A percentile compares a stretch with the other conserved stretches of the same genome.
Conservation (phyloP, 23 red algal species). For the Gracilaria caudata region DNA sequence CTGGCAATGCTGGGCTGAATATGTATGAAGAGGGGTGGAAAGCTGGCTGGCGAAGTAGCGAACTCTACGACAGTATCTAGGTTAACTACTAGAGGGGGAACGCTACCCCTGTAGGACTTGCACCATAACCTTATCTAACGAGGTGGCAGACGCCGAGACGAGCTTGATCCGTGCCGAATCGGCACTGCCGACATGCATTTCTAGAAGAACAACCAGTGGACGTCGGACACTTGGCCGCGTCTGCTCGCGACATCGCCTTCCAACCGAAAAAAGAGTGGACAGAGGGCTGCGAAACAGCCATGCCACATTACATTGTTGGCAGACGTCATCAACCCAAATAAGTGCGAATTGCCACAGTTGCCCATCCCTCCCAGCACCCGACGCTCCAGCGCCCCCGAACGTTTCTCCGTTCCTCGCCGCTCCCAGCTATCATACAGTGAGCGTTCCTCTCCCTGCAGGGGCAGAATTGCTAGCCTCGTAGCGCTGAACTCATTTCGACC, state of each 20-base stretch:
- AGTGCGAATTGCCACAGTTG: not conserved
- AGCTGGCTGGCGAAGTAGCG: too few species aligned
- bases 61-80: too few species aligned
- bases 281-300: not conserved
- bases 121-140: too few species aligned
- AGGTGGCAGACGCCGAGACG: too few species aligned
- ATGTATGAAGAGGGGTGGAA: too few species aligned
- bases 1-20: too few species aligned
- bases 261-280: constrained; percentile 9
- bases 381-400: not conserved
- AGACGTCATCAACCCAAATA: not conserved
- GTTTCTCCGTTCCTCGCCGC: not conserved
- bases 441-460: not conserved
- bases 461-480: not conserved
- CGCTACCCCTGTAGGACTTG: too few species aligned
- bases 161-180: too few species aligned
- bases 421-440: not conserved
- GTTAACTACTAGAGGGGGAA: too few species aligned
- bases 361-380: not conserved
- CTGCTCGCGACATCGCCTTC: not conserved
- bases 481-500: not conserved
- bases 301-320: not conserved
- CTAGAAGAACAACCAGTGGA: not conserved
- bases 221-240: not conserved
- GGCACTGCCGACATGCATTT: too few species aligned